Base-by-base conservation (phyloP, 1,139 yeast genomes). In the Candida pseudocylindracea region DNA sequence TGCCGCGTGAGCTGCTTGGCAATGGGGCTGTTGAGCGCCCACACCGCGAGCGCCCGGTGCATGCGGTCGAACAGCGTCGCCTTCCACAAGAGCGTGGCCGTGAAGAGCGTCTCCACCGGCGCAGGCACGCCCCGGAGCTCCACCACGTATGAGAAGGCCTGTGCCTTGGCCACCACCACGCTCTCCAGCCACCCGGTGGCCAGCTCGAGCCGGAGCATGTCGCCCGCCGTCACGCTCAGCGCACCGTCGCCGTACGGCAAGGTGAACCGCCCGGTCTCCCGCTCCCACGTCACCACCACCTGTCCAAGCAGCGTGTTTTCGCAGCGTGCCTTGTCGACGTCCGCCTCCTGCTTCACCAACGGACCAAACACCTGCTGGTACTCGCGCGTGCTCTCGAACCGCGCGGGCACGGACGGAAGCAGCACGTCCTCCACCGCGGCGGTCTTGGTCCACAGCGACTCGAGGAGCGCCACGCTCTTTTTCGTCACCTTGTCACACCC, bases 31-130 rank as follows among this genome's bases (percentile, higher is more conserved):
- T 6, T 15, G 20, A 6, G 6, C 20, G 20, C 6, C 20, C 20
- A 15, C 6, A 6, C 20, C 20, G 20, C 67, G 53, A 85, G 54
- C 0, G 93, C 91, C 24, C 57, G 54, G 51, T 80, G 93, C 88
- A 81, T 80, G 45, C 95, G 66, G 29, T 67, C 73, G 46, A 74
- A 83, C 1, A 93, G 61, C 1, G 75, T 70, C 12, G 88, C 91
- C 41, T 78, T 78, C 95, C 95, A 85, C 34, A 79, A 79, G 47
- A 80, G 78, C 45, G 80, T 91, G 1, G 88, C 85, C 1, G 88
- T 71, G 49, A 79, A 85, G 27, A 75, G 80, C 3, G 70, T 61
- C 2, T 67, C 63, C 31, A 67, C 47, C 37, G 72, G 61, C 3
- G 72, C 66, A n/a, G 91, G 91, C 1, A 49, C 48, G 4, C 46